These are phyloP conservation scores for Cryptosporidium parvum DNA, from an alignment of 169 alveolate species.

Conservation along the genomic window DNA sequence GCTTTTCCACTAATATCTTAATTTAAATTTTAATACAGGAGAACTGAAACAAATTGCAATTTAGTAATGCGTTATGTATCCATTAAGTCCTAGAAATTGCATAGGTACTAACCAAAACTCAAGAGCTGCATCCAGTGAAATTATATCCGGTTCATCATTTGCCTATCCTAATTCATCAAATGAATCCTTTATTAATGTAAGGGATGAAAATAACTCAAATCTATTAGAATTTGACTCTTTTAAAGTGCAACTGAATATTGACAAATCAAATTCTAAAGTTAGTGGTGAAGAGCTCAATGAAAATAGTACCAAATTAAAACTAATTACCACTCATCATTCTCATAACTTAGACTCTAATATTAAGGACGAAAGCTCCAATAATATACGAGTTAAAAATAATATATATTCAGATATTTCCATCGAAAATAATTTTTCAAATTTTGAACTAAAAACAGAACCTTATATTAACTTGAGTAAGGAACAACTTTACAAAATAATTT, in stretches of 20 bases:
- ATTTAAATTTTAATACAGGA: neutral
- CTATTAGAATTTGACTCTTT: neutral
- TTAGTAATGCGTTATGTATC: constrained; percentile 48
- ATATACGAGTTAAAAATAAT: neutral
- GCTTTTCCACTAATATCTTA: neutral
- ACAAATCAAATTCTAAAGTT: neutral
- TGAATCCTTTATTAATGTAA: constrained; percentile 19
- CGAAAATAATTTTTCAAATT: neutral
- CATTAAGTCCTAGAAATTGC: constrained; percentile 68
- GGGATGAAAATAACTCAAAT: neutral
- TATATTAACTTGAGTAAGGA: neutral
- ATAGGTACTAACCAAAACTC: neutral
- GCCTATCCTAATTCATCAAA: constrained; percentile 70
- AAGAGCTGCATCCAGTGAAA: neutral
- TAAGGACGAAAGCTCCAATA: neutral
- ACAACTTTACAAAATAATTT: constrained; percentile 18
- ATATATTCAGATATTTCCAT: neutral
- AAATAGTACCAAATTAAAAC: neutral
- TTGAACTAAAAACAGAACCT: neutral
- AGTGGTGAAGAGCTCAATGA: neutral
- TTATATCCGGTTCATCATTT: neutral
- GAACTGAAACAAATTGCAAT: neutral
- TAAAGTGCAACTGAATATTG: neutral
- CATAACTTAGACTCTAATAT: neutral
- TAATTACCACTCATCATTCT: neutral